A percentile compares a stretch with the other conserved stretches of the same genome.
Conservation (phyloP, 768 basidiomycete genomes). For the Paxillus ammoniavirescens region DNA sequence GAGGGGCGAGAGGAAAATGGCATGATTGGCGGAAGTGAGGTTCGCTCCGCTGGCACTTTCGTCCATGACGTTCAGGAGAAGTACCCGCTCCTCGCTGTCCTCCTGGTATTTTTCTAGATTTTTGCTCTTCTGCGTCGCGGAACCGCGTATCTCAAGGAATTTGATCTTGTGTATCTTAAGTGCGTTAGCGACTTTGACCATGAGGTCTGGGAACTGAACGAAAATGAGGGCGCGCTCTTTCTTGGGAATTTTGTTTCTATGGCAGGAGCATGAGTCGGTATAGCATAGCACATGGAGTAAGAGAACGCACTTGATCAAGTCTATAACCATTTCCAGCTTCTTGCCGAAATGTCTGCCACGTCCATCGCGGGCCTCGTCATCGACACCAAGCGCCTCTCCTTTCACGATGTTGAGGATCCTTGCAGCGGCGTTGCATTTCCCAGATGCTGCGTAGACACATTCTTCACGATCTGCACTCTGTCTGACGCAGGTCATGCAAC, state of each 20-base stretch:
- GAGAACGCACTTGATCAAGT: constrained; percentile 65
- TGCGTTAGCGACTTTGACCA: constrained; percentile 86
- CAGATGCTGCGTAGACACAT: constrained; percentile 72
- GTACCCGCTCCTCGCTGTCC: constrained; percentile 69
- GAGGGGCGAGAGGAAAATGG: constrained; percentile 91
- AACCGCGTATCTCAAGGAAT: constrained; percentile 80
- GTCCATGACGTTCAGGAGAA: constrained; percentile 90
- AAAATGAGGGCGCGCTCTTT: constrained; percentile 87
- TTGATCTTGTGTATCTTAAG: constrained; percentile 68
- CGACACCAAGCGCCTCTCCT: constrained; percentile 74
- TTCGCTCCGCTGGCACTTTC: constrained; percentile 95
- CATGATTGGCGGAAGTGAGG: constrained; percentile 90
- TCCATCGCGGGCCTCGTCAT: constrained; percentile 72
- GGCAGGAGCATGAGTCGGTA: not conserved
- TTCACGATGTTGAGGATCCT: constrained; percentile 80
- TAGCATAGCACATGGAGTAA: not conserved
- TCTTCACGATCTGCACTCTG: constrained; percentile 73
- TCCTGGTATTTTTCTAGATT: constrained; percentile 86
- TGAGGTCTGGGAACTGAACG: constrained; percentile 94
- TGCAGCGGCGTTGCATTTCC: constrained; percentile 76
- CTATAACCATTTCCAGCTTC: constrained; percentile 76
- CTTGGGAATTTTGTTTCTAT: constrained; percentile 64
- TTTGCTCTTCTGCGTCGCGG: constrained; percentile 74
- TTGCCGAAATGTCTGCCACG: constrained; percentile 76
- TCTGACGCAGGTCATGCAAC: constrained; percentile 74